phyloP scores from a whole-genome alignment of 257 asterid species.

The Asclepias syriaca region DNA sequence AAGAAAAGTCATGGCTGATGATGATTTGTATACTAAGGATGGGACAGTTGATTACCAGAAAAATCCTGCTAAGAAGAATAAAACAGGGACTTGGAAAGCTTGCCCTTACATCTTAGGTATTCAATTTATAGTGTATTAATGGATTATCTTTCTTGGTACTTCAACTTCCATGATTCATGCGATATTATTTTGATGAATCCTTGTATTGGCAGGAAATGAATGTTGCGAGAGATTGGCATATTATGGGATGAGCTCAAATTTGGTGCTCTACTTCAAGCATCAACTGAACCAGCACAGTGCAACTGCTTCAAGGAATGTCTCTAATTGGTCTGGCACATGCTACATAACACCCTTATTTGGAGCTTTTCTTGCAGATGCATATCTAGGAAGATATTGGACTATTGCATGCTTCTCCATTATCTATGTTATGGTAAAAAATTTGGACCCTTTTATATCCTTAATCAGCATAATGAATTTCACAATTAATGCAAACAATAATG shows the following conservation, averaged over 20 bases:
- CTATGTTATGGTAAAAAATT: slow-evolving; percentile 47
- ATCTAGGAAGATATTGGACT: slow-evolving; percentile 71
- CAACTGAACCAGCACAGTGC: slow-evolving; percentile 52
- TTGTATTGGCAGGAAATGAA: slow-evolving; percentile 40
- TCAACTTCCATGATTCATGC: too few species aligned
- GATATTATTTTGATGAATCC: not conserved
- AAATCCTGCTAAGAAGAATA: slow-evolving; percentile 58
- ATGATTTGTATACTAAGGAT: slow-evolving; percentile 58
- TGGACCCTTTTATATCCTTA: slow-evolving; percentile 13
- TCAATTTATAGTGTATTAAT: not conserved
- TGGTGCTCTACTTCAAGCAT: slow-evolving; percentile 39
- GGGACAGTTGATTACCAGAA: slow-evolving; percentile 62
- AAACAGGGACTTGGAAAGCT: slow-evolving; percentile 79
- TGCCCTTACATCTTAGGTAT: slow-evolving; percentile 73
- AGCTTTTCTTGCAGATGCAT: slow-evolving; percentile 74
- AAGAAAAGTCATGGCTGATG: slow-evolving; percentile 27
- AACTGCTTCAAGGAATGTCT: slow-evolving; percentile 51
- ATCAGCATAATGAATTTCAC: slow-evolving; percentile 23
- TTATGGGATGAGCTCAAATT: slow-evolving; percentile 70
- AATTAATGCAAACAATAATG: not conserved
- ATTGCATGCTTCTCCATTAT: slow-evolving; percentile 59
- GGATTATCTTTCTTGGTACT: not conserved
- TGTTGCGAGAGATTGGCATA: slow-evolving; percentile 69
- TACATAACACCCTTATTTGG: slow-evolving; percentile 62
- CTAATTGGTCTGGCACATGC: slow-evolving; percentile 78